These are phyloP conservation scores for Rheum nobile DNA, from an alignment of 148 eudicot species.

Conservation along the genomic window DNA sequence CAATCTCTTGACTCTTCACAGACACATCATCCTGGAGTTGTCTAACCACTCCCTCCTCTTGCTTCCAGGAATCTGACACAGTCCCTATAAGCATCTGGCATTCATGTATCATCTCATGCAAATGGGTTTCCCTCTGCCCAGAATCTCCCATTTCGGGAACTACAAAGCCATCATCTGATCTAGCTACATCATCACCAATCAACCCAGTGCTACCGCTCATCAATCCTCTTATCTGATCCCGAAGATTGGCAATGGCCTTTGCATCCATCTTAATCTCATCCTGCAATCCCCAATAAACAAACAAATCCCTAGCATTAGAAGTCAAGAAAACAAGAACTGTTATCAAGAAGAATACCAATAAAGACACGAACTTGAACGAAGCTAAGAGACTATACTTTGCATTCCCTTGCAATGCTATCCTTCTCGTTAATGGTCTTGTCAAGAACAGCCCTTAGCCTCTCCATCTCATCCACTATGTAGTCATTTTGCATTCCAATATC, in stretches of 20 bases:
- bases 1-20: slow-evolving; percentile 44
- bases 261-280: slow-evolving; percentile 50
- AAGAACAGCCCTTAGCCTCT: slow-evolving; percentile 37
- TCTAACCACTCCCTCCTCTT: slow-evolving; percentile 21
- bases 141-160: slow-evolving; percentile 17
- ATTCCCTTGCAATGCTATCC: slow-evolving; percentile 43
- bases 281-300: slow-evolving; percentile 27
- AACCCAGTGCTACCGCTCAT: slow-evolving; percentile 21
- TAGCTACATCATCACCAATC: slow-evolving; percentile 20
- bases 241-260: slow-evolving; percentile 46
- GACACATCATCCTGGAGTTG: slow-evolving; percentile 24
- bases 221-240: slow-evolving; percentile 44
- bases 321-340: neutral
- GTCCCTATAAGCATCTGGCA: slow-evolving; percentile 44
- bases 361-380: neutral
- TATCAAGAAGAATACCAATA: slow-evolving; percentile 3
- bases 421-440: slow-evolving; percentile 50
- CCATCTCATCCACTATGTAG: slow-evolving; percentile 53
- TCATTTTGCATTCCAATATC: slow-evolving; percentile 48
- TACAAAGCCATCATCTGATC: slow-evolving; percentile 14
- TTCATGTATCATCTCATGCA: slow-evolving; percentile 60
- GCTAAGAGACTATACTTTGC: slow-evolving; percentile 4
- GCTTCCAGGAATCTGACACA: slow-evolving; percentile 23
- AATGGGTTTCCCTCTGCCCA: slow-evolving; percentile 20
- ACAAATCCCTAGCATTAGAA: neutral